These are phyloP conservation scores for Eucalyptus marginata DNA, from an alignment of 345 rosid species.

Conservation along the genomic window DNA sequence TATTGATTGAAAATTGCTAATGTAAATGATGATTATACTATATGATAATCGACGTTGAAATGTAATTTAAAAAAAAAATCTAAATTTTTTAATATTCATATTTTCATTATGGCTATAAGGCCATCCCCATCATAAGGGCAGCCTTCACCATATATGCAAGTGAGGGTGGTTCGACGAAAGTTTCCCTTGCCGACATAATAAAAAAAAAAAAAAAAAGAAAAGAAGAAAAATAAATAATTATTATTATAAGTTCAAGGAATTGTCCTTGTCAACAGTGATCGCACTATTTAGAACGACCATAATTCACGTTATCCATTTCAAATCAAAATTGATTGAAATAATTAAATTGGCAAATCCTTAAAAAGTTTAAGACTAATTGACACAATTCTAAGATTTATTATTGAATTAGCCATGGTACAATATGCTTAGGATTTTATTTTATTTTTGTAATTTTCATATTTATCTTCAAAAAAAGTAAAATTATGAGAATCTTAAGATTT, in stretches of 20 bases:
- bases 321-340: background rate
- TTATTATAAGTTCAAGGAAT: background rate
- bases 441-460: background rate
- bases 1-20: background rate
- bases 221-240: background rate
- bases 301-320: background rate
- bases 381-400: background rate
- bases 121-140: background rate
- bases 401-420: rapidly evolving
- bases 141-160: background rate
- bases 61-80: background rate
- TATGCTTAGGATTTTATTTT: background rate
- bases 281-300: rapidly evolving
- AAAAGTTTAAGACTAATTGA: rapidly evolving
- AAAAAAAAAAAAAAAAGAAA: background rate
- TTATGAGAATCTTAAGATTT: background rate
- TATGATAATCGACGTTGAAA: rapidly evolving
- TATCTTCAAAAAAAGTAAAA: background rate
- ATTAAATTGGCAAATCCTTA: background rate
- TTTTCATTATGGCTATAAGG: background rate
- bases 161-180: background rate
- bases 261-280: rapidly evolving
- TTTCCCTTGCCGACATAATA: background rate
- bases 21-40: rapidly evolving
- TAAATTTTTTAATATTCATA: background rate